Base-by-base conservation (phyloP, 495 filamentous ascomycete species). In the Lasiosphaeriaceae sp. region DNA sequence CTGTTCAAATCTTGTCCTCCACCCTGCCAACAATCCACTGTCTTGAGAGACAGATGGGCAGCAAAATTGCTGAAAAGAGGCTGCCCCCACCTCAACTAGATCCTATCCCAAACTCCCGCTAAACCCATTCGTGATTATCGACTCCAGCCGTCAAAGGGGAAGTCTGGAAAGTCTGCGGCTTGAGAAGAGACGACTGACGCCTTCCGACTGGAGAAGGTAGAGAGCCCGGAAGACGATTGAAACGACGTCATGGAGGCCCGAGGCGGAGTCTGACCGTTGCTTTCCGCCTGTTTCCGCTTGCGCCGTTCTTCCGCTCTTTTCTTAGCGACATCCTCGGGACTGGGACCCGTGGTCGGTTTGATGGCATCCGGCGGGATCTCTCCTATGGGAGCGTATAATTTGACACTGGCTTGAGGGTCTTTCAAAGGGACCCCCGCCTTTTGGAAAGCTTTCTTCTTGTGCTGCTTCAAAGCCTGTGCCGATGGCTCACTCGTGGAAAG, bases 401-500 rank as follows among this genome's bases (percentile, higher is more conserved):
- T 77, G 14, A 54, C 61, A 26, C 60, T 66, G 19, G 66, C 64
- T 22, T 66, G 47, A 21, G 60, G 54, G 22, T 73, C 70, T 12
- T 64, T 57, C 20, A 59, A 57, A 11, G 66, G 54, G 23, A 75
- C 50, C 12, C 69, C 68, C 0, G 71, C 71, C 24, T 69, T 73
- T 23, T 60, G 50, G 53, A 68, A 75, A 4, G 61, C 58, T 9
- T 71, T 66, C 46, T 69, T 71, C 51, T 70, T 71, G 54, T 75
- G 73, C 17, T 71, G 64, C 54, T 65, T 70, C 17, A 74, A 56
- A 0, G 70, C 74, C 12, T 74, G 69, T 14, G 66, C 55, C 2
- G 76, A 77, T 3, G 76, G 76, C 26, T 78, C 76, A 34, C 66
- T 70, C 9, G 67, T 65, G 0, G 68, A 63, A 11, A 74, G 56